Evolutionary conservation across 2,329 filamentous ascomycete species (phyloP).

Genomic region (Ascochyta koolunga): DNA sequence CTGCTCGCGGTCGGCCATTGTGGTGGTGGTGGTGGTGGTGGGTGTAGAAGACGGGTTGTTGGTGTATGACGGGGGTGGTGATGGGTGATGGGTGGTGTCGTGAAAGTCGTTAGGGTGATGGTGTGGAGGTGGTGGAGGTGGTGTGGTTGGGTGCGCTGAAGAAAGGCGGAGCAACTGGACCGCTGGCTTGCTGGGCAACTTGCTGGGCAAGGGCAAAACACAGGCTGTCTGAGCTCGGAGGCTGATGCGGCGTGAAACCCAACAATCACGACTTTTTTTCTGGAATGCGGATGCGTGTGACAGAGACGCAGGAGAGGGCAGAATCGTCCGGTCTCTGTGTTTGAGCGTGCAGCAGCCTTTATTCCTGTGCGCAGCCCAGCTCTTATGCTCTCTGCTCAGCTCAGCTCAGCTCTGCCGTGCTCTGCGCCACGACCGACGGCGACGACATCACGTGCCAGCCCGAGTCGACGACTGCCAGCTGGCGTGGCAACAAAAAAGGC

Average conservation of each 20-base stretch:
- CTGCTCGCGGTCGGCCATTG: slow-evolving; percentile 64
- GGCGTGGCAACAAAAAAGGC: slow-evolving; percentile 22
- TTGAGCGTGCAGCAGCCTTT: slow-evolving; percentile 4
- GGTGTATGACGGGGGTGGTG: slow-evolving; percentile 27
- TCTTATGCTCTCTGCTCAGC: not conserved
- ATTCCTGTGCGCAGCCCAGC: slow-evolving; percentile 1
- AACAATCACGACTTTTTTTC: slow-evolving; percentile 21
- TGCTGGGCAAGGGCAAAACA: slow-evolving; percentile 22
- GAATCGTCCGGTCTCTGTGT: not conserved
- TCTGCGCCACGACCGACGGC: slow-evolving; percentile 12
- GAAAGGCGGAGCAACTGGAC: slow-evolving; percentile 22
- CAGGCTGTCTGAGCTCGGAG: slow-evolving; percentile 40
- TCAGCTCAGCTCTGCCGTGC: no score
- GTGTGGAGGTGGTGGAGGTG: slow-evolving; percentile 34
- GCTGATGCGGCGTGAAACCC: slow-evolving; percentile 37
- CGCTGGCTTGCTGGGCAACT: slow-evolving; percentile 5
- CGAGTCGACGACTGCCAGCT: slow-evolving; percentile 3
- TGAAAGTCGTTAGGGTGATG: slow-evolving; percentile 24
- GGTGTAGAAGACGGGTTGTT: slow-evolving; percentile 9
- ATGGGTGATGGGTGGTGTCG: slow-evolving; percentile 17
- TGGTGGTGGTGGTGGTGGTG: slow-evolving; percentile 34
- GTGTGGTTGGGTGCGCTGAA: slow-evolving; percentile 17
- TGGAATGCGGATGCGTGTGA: slow-evolving; percentile 1
- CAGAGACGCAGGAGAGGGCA: slow-evolving; percentile 1
- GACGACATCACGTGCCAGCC: slow-evolving; percentile 13